Evolutionary conservation across 2,329 filamentous ascomycete genomes (phyloP), one percentile per base, ranked within the genome.

Genomic region (Neoarthrinium moseri): DNA sequence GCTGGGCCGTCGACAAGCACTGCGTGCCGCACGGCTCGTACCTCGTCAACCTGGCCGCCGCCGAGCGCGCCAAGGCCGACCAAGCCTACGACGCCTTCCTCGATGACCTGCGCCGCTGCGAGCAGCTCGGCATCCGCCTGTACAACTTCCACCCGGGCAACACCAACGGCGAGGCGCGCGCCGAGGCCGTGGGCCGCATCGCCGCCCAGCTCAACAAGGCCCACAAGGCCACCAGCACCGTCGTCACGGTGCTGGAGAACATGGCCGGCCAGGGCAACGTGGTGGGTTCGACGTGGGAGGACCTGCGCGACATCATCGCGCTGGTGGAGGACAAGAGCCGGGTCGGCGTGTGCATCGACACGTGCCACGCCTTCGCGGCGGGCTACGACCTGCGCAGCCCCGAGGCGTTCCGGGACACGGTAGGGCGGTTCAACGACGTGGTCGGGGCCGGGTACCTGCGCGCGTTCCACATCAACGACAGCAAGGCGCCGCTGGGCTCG

Each of bases 121-220:
- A 96, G 60, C 76, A 78, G 36, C 80, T 99, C 1, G 90, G 91
- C 2, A 96, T 99, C 59, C 77, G 72, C 51, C 77, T 96, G n/a
- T 99, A 97, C 74, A 99, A 99, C 68, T 97, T 99, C 71, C 94
- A 99, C 63, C 94, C 94, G 0, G 94, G 94, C 17, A 91, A 86
- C 47, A 86, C 86, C 2, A 87, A 86, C 46, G 83, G 85, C 37
- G 78, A 79, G 26, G 74, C 79, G 4, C 81, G 86, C 27, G 71
- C 76, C 1, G 84, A 82, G 17, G 91, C 91, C 4, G 85, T 95
- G 47, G 74, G 69, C 12, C 83, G 94, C 30, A 89, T 99, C 40
- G 91, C 94, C 2, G 72, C 77, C 33, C 87, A 91, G 57, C 77
- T 99, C 40, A 96, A 96, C 63, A 80, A 78, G 48, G 87, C 91